Evolutionary conservation across 139 green algal genomes (phyloP).

Genomic region (Micractinium conductrix): DNA sequence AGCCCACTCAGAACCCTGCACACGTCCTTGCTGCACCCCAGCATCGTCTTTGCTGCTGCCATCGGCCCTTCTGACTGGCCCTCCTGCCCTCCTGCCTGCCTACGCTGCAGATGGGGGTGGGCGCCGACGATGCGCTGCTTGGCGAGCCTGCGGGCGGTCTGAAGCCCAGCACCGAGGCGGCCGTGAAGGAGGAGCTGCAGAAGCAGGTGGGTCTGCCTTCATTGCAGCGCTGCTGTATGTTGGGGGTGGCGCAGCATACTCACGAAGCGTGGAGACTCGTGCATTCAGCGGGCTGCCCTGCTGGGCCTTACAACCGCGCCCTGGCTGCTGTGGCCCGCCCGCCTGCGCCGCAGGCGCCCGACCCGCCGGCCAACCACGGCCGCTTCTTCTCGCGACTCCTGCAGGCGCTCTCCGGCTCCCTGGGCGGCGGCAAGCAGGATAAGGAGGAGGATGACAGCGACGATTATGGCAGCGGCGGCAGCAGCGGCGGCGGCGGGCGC

Average conservation of each 20-base stretch:
- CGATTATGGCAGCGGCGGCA: neutral
- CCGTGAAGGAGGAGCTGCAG: slow-evolving; percentile 15
- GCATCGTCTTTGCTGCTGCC: neutral
- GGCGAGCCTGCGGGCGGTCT: slow-evolving; percentile 17
- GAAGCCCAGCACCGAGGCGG: slow-evolving; percentile 12
- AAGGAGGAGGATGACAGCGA: neutral
- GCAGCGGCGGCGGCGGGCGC: neutral
- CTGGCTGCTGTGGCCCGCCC: neutral
- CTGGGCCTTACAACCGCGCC: no score
- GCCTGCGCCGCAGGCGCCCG: neutral
- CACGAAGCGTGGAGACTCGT: no score
- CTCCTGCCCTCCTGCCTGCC: neutral
- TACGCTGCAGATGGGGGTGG: slow-evolving; percentile 10
- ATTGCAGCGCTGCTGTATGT: neutral
- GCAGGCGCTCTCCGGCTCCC: no score
- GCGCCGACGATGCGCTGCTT: neutral
- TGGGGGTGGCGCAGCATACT: no score
- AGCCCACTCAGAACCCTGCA: no score
- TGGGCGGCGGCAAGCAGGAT: neutral
- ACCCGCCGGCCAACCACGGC: neutral
- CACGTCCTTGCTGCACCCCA: neutral
- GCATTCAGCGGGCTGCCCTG: no score
- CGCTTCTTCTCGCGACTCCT: slow-evolving; percentile 9
- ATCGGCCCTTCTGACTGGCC: neutral
- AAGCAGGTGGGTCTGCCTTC: neutral